These are phyloP conservation scores for Xylaria nigripes DNA, from an alignment of 495 filamentous ascomycete genomes.

Conservation along the genomic window DNA sequence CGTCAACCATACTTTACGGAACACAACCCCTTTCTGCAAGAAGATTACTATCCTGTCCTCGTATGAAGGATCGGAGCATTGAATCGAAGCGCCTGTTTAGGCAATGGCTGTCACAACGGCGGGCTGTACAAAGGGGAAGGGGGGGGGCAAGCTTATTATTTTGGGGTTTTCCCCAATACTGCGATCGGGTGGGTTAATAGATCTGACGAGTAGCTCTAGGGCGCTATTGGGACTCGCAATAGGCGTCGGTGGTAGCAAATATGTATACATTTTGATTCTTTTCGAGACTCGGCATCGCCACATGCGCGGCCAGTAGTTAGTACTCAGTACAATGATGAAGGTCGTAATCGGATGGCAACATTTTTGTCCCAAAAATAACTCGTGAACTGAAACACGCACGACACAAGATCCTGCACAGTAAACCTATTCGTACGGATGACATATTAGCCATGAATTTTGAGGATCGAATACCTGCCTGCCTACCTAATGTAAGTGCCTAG, in stretches of 20 bases:
- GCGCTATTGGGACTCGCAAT: conserved; percentile 2
- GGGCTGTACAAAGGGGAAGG: conserved; percentile 5
- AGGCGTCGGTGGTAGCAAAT: conserved; percentile 13
- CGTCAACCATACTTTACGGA: conserved; percentile 6
- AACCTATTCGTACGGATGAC: too few species aligned
- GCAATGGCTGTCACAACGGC: background rate
- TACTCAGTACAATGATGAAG: background rate
- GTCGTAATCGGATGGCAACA: conserved; percentile 4
- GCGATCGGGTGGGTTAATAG: conserved; percentile 9
- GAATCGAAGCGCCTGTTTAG: background rate
- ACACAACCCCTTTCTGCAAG: background rate
- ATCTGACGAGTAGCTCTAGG: conserved; percentile 3
- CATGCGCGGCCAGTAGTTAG: background rate
- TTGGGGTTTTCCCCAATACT: background rate
- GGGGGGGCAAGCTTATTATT: background rate
- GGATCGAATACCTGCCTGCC: too few species aligned
- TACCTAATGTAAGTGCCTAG: too few species aligned
- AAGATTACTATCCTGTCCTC: background rate
- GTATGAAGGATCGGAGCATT: background rate
- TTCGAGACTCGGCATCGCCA: background rate
- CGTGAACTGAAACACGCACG: too few species aligned
- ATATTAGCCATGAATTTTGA: too few species aligned
- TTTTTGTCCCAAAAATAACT: too few species aligned
- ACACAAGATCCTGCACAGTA: too few species aligned
- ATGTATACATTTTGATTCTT: conserved; percentile 6